Evolutionary conservation across 768 basidiomycete genomes (phyloP).

Genomic region (Phaeolepiota aurea): DNA sequence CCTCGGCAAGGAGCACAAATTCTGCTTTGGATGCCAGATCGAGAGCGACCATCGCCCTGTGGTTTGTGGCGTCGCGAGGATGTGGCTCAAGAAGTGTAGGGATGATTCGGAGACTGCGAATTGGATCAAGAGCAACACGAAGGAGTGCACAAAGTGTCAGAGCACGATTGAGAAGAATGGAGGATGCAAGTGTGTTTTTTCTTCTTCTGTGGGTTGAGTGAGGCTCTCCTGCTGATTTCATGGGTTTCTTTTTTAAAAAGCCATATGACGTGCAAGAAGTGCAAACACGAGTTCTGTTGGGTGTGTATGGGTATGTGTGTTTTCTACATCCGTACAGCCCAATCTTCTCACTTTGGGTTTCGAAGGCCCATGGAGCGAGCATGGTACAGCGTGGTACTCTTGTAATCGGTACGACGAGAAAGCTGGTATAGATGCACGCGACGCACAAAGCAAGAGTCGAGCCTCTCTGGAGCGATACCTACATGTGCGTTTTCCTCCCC

Average conservation of each 20-base stretch:
- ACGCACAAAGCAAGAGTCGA: slow-evolving; percentile 84
- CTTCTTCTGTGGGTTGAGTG: slow-evolving; percentile 1
- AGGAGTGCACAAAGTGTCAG: slow-evolving; percentile 93
- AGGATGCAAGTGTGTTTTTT: slow-evolving; percentile 87
- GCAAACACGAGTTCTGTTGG: slow-evolving; percentile 99
- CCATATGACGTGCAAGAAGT: slow-evolving; percentile 99
- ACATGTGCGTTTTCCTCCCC: slow-evolving; percentile 52
- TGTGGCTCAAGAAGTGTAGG: slow-evolving; percentile 96
- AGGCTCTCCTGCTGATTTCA: slow-evolving; percentile 6
- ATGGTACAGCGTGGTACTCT: slow-evolving; percentile 96
- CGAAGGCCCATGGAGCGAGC: slow-evolving; percentile 91
- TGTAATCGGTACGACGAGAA: slow-evolving; percentile 98
- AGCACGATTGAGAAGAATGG: slow-evolving; percentile 99
- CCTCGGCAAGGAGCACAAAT: slow-evolving; percentile 54
- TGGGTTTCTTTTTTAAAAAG: slow-evolving; percentile 40
- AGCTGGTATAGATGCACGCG: slow-evolving; percentile 77
- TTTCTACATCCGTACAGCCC: slow-evolving; percentile 7
- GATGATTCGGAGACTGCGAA: slow-evolving; percentile 99
- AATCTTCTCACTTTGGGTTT: slow-evolving; percentile 17
- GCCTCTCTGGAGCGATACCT: slow-evolving; percentile 93
- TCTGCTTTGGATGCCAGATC: slow-evolving; percentile 92
- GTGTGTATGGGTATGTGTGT: slow-evolving; percentile 84
- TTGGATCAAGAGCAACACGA: slow-evolving; percentile 99
- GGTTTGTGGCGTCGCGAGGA: slow-evolving; percentile 77
- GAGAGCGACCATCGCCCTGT: slow-evolving; percentile 90